Evolutionary conservation across 371 early-diverging fungal species (phyloP).

Genomic region (Dinochytrium kinnereticum): DNA sequence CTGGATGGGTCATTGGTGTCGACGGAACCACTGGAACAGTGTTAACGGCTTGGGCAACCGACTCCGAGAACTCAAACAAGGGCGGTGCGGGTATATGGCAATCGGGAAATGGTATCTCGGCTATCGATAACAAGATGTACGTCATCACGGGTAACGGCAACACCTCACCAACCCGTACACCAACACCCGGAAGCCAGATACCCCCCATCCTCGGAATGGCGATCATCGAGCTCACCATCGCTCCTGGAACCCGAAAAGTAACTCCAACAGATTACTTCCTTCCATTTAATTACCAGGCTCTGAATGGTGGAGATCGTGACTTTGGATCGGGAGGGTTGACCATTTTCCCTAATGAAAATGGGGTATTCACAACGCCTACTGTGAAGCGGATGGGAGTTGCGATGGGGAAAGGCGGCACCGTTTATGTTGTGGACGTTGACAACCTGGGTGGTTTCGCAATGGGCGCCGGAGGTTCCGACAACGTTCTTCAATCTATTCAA

Average conservation of each 20-base stretch:
- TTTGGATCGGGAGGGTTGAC: slow-evolving; percentile 25
- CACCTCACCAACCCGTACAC: not conserved
- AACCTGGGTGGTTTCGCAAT: slow-evolving; percentile 23
- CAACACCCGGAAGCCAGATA: not conserved
- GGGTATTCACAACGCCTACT: not conserved
- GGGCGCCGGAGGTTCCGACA: not conserved
- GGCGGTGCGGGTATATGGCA: slow-evolving; percentile 22
- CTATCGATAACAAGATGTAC: not conserved
- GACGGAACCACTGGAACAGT: not conserved
- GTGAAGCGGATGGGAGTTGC: slow-evolving; percentile 4
- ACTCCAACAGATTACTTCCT: slow-evolving; percentile 17
- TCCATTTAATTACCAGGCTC: slow-evolving; percentile 14
- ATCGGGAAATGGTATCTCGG: slow-evolving; percentile 17
- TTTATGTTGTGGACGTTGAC: slow-evolving; percentile 9
- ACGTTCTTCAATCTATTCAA: not conserved
- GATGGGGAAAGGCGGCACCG: slow-evolving; percentile 16
- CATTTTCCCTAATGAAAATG: slow-evolving; percentile 5
- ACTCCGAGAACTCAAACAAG: not conserved
- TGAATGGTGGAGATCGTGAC: slow-evolving; percentile 21
- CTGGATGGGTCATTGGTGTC: slow-evolving; percentile 28
- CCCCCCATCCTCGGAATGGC: slow-evolving; percentile 15
- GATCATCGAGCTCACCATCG: slow-evolving; percentile 14
- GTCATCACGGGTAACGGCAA: slow-evolving; percentile 10
- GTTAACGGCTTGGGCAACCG: not conserved
- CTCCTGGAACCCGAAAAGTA: not conserved